Conservation (phyloP, 345 rosid species). For the Populus tremula region DNA sequence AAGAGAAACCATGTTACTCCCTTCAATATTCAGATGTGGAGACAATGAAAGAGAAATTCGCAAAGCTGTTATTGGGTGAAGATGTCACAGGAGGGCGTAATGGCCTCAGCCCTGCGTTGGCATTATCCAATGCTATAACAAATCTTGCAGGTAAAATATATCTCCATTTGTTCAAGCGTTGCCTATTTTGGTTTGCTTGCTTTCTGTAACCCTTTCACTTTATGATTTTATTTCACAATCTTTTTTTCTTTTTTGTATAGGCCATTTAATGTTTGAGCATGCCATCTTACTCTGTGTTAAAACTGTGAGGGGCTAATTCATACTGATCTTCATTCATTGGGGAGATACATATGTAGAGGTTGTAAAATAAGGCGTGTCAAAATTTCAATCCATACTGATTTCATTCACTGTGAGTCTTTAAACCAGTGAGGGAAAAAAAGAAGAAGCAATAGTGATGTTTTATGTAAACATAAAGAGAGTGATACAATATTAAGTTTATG, state of each 20-base stretch:
- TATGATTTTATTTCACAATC: background rate
- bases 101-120: constrained; percentile 69
- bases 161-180: background rate
- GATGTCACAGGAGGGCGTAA: constrained; percentile 76
- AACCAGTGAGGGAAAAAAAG: background rate
- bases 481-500: background rate
- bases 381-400: background rate
- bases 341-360: background rate
- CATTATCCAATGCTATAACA: constrained; percentile 81
- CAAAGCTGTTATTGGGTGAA: constrained; percentile 79
- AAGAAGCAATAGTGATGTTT: background rate
- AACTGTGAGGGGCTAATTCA: background rate
- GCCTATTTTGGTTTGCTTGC: background rate
- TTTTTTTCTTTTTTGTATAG: background rate
- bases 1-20: constrained; percentile 50
- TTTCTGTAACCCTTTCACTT: background rate
- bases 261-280: background rate
- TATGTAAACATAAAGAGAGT: background rate
- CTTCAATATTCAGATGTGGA: constrained; percentile 57
- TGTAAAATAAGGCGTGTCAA: background rate
- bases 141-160: constrained; percentile 68
- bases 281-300: background rate
- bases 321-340: background rate
- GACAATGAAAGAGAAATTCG: constrained; percentile 79
- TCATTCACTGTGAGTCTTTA: background rate